Conservation (phyloP, 2,329 filamentous ascomycete genomes). For the Monosporascus sp. region DNA sequence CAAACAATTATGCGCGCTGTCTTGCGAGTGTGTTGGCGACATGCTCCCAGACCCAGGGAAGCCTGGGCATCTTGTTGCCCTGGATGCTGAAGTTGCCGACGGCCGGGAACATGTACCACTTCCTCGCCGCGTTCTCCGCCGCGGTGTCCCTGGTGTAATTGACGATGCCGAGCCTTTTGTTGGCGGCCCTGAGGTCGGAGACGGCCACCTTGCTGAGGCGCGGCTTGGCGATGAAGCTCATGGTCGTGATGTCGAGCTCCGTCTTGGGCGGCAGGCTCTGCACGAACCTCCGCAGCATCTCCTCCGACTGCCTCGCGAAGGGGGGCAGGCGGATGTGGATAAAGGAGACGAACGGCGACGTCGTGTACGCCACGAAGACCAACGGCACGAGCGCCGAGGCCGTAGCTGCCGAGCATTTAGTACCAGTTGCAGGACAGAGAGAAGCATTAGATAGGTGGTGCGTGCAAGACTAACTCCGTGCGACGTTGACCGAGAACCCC, state of each 20-base stretch:
- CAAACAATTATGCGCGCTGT: slow-evolving; percentile 5
- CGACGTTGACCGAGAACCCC: slow-evolving; percentile 16
- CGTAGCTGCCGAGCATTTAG: slow-evolving; percentile 37
- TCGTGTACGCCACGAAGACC: slow-evolving; percentile 56
- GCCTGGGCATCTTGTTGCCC: slow-evolving; percentile 19
- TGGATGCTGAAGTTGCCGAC: slow-evolving; percentile 31
- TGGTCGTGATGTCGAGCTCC: slow-evolving; percentile 47
- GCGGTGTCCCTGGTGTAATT: slow-evolving; percentile 29
- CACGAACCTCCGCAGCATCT: slow-evolving; percentile 48
- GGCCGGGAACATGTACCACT: slow-evolving; percentile 32
- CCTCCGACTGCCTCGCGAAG: slow-evolving; percentile 56
- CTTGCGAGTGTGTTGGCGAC: slow-evolving; percentile 21
- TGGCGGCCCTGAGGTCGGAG: slow-evolving; percentile 26
- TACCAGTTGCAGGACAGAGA: background rate
- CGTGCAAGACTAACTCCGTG: slow-evolving; percentile 13
- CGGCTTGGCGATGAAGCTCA: slow-evolving; percentile 50
- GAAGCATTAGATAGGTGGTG: background rate
- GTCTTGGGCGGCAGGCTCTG: slow-evolving; percentile 38
- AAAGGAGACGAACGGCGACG: slow-evolving; percentile 66
- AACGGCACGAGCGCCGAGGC: slow-evolving; percentile 60
- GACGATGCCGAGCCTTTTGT: slow-evolving; percentile 30
- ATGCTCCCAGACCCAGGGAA: slow-evolving; percentile 32
- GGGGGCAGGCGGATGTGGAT: slow-evolving; percentile 64
- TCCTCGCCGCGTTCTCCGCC: slow-evolving; percentile 20
- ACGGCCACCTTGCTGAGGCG: slow-evolving; percentile 31